Conservation (phyloP, 352 stramenopile species). For the Stramenopiles sp. region DNA sequence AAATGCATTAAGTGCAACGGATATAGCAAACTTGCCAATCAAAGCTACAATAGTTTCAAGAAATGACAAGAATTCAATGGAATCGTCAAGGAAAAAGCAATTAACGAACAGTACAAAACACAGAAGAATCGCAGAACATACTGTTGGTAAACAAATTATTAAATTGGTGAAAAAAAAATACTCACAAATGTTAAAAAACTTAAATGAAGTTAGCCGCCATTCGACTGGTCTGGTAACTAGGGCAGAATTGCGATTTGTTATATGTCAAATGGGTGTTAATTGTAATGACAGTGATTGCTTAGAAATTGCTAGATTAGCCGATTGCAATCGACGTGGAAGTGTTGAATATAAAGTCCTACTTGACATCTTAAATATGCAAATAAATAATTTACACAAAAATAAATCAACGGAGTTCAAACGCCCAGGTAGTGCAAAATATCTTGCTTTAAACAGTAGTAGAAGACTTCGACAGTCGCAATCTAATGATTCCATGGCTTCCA, state of each 20-base stretch:
- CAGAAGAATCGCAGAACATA: neutral
- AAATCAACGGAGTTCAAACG: no score
- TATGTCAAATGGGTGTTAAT: neutral
- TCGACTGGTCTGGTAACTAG: neutral
- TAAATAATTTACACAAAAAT: no score
- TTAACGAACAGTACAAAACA: neutral
- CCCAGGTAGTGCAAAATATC: no score
- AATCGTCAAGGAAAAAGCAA: neutral
- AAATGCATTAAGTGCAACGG: no score
- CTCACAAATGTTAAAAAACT: neutral
- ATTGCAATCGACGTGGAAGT: neutral
- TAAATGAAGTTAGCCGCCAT: neutral
- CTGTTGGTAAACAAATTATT: neutral
- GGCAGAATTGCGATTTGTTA: slow-evolving; percentile 1
- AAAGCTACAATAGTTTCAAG: neutral
- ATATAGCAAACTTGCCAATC: no score
- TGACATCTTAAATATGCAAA: neutral
- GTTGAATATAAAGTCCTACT: neutral
- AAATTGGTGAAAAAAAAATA: neutral
- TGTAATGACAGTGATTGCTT: neutral
- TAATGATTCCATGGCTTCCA: neutral
- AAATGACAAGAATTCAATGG: neutral
- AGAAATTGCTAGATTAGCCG: neutral
- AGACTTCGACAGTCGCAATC: neutral
- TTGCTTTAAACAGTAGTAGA: no score